These are phyloP conservation scores for Nigrospora sphaerica DNA, from an alignment of 2,329 filamentous ascomycete species.

Conservation along the genomic window DNA sequence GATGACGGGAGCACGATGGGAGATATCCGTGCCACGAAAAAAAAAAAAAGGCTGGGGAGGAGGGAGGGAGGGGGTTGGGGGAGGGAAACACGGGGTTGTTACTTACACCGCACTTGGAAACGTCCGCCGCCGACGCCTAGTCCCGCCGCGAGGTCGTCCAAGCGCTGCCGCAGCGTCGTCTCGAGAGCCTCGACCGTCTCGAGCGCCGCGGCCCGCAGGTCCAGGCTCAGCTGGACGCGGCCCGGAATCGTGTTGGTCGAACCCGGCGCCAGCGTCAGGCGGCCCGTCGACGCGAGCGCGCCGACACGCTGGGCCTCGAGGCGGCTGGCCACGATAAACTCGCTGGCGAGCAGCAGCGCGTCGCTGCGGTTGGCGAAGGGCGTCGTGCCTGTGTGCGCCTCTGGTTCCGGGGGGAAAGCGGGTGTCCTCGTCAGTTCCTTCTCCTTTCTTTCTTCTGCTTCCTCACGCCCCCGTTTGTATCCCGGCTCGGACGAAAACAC, in stretches of 20 bases:
- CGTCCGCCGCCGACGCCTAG: constrained; percentile 39
- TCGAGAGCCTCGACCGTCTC: constrained; percentile 51
- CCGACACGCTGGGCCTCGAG: constrained; percentile 51
- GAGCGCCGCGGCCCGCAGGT: constrained; percentile 54
- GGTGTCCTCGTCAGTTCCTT: neutral
- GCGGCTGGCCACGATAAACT: constrained; percentile 61
- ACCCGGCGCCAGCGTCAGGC: constrained; percentile 58
- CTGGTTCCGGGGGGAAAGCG: constrained; percentile 20
- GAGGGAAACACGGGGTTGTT: too few relatives aligned
- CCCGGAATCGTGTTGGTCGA: constrained; percentile 70
- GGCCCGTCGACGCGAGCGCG: constrained; percentile 63
- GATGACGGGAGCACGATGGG: too few relatives aligned
- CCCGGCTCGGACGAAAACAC: too few relatives aligned
- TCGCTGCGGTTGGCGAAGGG: constrained; percentile 60
- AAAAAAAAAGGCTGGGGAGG: too few relatives aligned
- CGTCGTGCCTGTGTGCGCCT: constrained; percentile 71
- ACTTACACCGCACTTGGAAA: too few relatives aligned
- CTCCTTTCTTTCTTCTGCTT: too few relatives aligned
- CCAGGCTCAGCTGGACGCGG: constrained; percentile 58
- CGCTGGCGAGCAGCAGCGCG: constrained; percentile 58
- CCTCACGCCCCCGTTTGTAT: neutral
- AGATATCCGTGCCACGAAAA: too few relatives aligned
- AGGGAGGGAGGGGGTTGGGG: too few relatives aligned
- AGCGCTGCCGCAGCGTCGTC: constrained; percentile 46
- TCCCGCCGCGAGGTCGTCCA: constrained; percentile 50